Evolutionary conservation across 768 basidiomycete species (phyloP).

Genomic region (Nevesoporus exiguus): DNA sequence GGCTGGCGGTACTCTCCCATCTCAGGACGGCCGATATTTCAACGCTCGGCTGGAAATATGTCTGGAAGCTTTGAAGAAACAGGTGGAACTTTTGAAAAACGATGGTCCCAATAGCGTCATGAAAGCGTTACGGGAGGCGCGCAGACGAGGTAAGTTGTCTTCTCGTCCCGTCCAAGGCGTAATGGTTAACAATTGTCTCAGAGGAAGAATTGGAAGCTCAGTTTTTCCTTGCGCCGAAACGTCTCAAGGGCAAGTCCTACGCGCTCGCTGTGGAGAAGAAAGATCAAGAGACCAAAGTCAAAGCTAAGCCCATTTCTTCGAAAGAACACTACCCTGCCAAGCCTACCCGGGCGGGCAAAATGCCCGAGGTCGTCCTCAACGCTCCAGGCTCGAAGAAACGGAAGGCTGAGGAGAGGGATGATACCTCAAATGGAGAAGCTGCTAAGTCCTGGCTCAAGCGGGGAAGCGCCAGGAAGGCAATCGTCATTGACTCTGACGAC

Average conservation of each 20-base stretch:
- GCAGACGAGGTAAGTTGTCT: constrained; percentile 50
- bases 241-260: constrained; percentile 74
- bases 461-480: constrained; percentile 33
- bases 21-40: constrained; percentile 86
- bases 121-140: constrained; percentile 60
- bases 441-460: constrained; percentile 37
- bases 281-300: constrained; percentile 20
- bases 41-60: constrained; percentile 71
- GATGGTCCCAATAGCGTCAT: constrained; percentile 62
- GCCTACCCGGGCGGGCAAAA: constrained; percentile 38
- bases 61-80: constrained; percentile 53
- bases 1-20: constrained; percentile 64
- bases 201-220: constrained; percentile 53
- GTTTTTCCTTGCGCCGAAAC: constrained; percentile 50
- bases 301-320: constrained; percentile 11
- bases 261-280: constrained; percentile 51
- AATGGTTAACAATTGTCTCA: constrained; percentile 18
- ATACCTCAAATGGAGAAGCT: constrained; percentile 28
- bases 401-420: constrained; percentile 18
- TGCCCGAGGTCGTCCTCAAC: constrained; percentile 58
- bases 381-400: constrained; percentile 18
- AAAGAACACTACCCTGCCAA: constrained; percentile 27
- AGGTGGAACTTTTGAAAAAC: constrained; percentile 65
- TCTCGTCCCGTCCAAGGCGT: background rate
- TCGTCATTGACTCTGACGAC: constrained; percentile 52